phyloP scores from a whole-genome alignment of 441 rosid genomes.

The Brassica balearica region DNA sequence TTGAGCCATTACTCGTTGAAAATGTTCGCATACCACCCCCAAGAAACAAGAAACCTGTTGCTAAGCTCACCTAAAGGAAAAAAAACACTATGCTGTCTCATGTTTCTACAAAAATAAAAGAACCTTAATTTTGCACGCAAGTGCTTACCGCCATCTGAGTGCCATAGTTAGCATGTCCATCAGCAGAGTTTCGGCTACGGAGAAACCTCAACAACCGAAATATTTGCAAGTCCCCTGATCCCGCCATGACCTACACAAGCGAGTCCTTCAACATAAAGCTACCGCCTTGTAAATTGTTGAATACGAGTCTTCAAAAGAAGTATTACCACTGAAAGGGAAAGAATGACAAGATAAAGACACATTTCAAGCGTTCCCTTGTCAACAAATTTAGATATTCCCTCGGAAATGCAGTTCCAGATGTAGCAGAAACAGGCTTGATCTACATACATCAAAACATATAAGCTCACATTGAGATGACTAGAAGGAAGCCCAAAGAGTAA shows the following conservation, averaged over 20 bases:
- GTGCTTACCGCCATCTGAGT: constrained; percentile 90
- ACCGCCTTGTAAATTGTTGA: background rate
- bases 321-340: constrained; percentile 74
- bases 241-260: constrained; percentile 89
- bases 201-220: constrained; percentile 90
- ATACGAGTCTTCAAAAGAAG: constrained; percentile 25
- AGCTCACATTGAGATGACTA: constrained; percentile 30
- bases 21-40: constrained; percentile 96
- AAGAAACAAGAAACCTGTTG: constrained; percentile 94
- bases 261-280: background rate
- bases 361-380: constrained; percentile 95
- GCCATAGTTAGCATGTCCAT: constrained; percentile 93
- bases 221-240: constrained; percentile 91
- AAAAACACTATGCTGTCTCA: constrained; percentile 36
- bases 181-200: constrained; percentile 76
- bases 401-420: constrained; percentile 62
- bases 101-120: constrained; percentile 7
- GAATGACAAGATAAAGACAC: constrained; percentile 61
- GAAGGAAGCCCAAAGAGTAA: constrained; percentile 27
- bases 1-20: constrained; percentile 84
- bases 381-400: constrained; percentile 81
- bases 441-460: constrained; percentile 49
- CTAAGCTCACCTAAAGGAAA: constrained; percentile 80
- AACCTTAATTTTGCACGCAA: constrained; percentile 22
- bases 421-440: constrained; percentile 83